A percentile compares a stretch with the other conserved stretches of the same genome.
phyloP scores from a whole-genome alignment of 2,329 filamentous ascomycete species.

The Pseudohalonectria lignicola region DNA sequence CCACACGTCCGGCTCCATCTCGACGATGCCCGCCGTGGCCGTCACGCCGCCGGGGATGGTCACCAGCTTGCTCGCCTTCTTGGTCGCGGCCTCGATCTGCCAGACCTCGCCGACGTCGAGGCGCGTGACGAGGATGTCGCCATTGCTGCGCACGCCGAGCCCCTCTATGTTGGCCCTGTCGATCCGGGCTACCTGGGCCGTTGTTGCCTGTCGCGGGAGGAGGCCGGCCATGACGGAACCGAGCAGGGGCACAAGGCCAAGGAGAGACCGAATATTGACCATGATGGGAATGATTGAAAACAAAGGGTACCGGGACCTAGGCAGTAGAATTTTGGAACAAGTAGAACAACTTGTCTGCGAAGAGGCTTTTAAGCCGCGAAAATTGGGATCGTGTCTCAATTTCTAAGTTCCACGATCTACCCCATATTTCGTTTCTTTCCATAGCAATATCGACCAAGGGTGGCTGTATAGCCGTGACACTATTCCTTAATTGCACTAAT shows the following conservation, averaged over 20 bases:
- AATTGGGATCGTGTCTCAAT: too few relatives aligned
- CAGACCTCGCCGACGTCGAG: slow-evolving; percentile 20
- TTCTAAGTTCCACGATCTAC: too few relatives aligned
- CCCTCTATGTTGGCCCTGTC: slow-evolving; percentile 15
- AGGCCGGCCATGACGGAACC: background rate
- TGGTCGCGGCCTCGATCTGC: slow-evolving; percentile 14
- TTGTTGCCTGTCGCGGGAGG: slow-evolving; percentile 11
- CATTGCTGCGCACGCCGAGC: slow-evolving; percentile 17
- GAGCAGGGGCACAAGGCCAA: background rate
- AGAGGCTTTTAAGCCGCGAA: too few relatives aligned
- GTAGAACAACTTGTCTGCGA: too few relatives aligned
- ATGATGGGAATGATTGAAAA: too few relatives aligned
- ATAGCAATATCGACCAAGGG: too few relatives aligned
- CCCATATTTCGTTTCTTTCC: too few relatives aligned
- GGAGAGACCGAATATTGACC: too few relatives aligned
- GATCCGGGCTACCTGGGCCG: slow-evolving; percentile 13
- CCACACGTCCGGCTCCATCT: slow-evolving; percentile 17
- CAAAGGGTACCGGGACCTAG: too few relatives aligned
- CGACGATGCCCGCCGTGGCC: slow-evolving; percentile 18
- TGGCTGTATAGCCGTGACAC: too few relatives aligned
- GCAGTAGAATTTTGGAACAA: too few relatives aligned
- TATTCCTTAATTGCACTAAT: too few relatives aligned
- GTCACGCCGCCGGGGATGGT: slow-evolving; percentile 5
- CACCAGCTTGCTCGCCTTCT: slow-evolving; percentile 6
- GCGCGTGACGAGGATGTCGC: slow-evolving; percentile 19